phyloP scores from a whole-genome alignment of 2,329 filamentous ascomycete species.

The Aureobasidium sp. region DNA sequence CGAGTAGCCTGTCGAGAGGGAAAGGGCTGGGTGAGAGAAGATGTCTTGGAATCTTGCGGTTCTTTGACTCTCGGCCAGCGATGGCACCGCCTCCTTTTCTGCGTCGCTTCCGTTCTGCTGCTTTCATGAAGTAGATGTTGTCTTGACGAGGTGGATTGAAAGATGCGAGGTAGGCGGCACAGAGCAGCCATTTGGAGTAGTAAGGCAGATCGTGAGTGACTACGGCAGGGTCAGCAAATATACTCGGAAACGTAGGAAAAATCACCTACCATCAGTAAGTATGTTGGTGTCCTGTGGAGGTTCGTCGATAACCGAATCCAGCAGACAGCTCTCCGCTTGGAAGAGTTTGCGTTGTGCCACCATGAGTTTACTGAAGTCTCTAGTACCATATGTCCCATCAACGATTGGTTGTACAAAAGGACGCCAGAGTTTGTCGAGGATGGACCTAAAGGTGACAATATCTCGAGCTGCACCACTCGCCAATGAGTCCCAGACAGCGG shows the following conservation, averaged over 20 bases:
- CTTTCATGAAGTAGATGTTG: constrained; percentile 66
- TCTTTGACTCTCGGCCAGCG: constrained; percentile 31
- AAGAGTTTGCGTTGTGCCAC: constrained; percentile 63
- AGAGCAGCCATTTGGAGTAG: constrained; percentile 65
- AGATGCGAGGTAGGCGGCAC: constrained; percentile 73
- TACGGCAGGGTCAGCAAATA: constrained; percentile 13
- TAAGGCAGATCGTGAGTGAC: constrained; percentile 53
- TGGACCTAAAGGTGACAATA: constrained; percentile 62
- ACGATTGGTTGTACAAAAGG: constrained; percentile 73
- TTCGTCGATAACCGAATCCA: constrained; percentile 38
- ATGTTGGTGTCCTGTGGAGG: not conserved
- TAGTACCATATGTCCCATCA: constrained; percentile 63
- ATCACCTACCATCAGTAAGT: constrained; percentile 2
- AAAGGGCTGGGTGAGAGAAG: constrained; percentile 72
- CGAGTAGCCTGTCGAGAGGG: constrained; percentile 68
- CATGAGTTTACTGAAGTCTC: constrained; percentile 79
- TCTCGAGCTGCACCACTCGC: constrained; percentile 74
- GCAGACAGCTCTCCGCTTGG: constrained; percentile 63
- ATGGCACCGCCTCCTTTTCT: constrained; percentile 45
- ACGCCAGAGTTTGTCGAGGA: constrained; percentile 73
- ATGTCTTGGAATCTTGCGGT: constrained; percentile 69
- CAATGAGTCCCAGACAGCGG: constrained; percentile 80
- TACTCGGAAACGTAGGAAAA: too few species aligned
- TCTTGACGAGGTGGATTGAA: constrained; percentile 73
- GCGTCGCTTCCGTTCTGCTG: constrained; percentile 46